Evolutionary conservation across 176 grass and related monocot genomes (phyloP), one percentile per base, ranked within the genome.

Genomic region (Saccharum spontaneum): DNA sequence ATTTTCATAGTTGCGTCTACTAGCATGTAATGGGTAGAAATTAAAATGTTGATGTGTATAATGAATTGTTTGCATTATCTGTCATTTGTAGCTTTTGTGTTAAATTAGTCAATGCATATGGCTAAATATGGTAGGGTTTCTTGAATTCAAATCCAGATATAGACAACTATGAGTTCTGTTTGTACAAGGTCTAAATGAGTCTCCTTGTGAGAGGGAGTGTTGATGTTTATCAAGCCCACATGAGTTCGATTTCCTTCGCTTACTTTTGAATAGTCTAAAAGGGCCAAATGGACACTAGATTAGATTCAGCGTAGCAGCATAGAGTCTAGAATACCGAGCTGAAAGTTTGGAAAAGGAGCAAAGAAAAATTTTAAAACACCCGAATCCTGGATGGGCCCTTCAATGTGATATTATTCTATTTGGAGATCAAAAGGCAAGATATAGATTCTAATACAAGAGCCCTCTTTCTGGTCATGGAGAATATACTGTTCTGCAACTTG

Each of bases 381-480:
- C 40, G 46, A 57, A 89, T 89, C 76, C 70, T 44, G 8, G 24
- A 74, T 84, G 80, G 86, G 52, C 18, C 41, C 74, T 65, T 52
- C 8, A 22, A 4, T 16, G 45, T 22, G 76, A 89, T 84, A 84
- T 88, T 79, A 52, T 84, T 88, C 81, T 43, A 7, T 79, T 46
- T 75, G 37, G 34, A 69, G 75, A 75, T 37, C 3, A 65, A 79
- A 84, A 79, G 26, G 36, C 45, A 57, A 73, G 68, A 84, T 88
- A 67, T 84, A 44, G 33, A 83, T 88, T 79, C 75, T 84, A 52
- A 64, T 73, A 40, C 7, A 44, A 84, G 44, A 70, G 28, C 17
- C 31, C 12, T 28, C 33, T 68, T 83, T 83, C 75, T 67, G 44
- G 81, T 59, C 36, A 89, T n/a, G 60, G 45, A 84, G 45, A 84